These are phyloP conservation scores for Massariosphaeria phaeospora DNA, from an alignment of 495 filamentous ascomycete species.

Conservation along the genomic window DNA sequence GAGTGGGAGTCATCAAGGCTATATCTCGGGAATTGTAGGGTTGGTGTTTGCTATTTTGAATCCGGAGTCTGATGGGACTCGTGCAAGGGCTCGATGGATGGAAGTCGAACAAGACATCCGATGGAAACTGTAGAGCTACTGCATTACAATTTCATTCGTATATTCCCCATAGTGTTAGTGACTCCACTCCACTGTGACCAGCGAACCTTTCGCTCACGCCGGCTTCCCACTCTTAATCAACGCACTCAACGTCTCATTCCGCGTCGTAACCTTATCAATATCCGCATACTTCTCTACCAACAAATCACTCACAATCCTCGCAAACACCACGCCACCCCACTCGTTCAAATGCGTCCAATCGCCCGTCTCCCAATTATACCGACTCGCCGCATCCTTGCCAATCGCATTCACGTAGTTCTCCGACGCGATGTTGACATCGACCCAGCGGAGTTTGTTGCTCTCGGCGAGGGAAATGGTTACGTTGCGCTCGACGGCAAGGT, in stretches of 20 bases:
- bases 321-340: slow-evolving; percentile 46
- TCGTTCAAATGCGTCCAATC: slow-evolving; percentile 50
- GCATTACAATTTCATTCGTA: too few relatives aligned
- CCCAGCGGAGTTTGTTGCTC: slow-evolving; percentile 29
- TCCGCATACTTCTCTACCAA: slow-evolving; percentile 31
- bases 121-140: too few relatives aligned
- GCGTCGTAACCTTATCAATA: neutral
- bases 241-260: slow-evolving; percentile 23
- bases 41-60: too few relatives aligned
- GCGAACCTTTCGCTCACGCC: slow-evolving; percentile 5
- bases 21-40: too few relatives aligned
- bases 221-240: slow-evolving; percentile 16
- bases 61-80: too few relatives aligned
- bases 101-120: too few relatives aligned
- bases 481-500: slow-evolving; percentile 41
- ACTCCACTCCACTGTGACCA: too few relatives aligned
- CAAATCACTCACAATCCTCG: slow-evolving; percentile 45
- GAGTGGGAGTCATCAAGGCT: too few relatives aligned
- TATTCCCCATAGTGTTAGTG: too few relatives aligned
- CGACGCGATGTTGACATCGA: slow-evolving; percentile 47
- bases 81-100: too few relatives aligned
- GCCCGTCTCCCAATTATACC: slow-evolving; percentile 41
- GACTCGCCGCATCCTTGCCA: slow-evolving; percentile 40
- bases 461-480: slow-evolving; percentile 44
- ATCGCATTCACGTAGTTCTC: slow-evolving; percentile 46